Conservation (phyloP, 345 rosid genomes). For the Lumnitzera littorea region DNA sequence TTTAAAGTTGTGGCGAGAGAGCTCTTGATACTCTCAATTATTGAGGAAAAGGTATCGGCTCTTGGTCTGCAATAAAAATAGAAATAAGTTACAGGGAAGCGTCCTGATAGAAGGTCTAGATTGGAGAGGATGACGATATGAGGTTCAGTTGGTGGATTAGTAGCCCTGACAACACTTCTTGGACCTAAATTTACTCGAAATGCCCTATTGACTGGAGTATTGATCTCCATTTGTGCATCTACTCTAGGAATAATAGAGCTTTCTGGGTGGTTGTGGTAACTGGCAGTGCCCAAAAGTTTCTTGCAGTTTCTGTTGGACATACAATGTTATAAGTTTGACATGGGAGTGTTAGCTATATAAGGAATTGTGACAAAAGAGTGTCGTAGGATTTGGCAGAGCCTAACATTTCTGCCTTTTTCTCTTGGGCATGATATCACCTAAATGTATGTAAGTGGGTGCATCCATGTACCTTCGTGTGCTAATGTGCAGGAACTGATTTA, state of each 20-base stretch:
- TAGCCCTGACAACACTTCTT: slow-evolving; percentile 43
- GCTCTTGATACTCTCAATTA: slow-evolving; percentile 29
- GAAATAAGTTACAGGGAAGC: slow-evolving; percentile 74
- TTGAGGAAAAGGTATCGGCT: slow-evolving; percentile 17
- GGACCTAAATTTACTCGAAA: slow-evolving; percentile 34
- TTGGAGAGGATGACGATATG: slow-evolving; percentile 48
- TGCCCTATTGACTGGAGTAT: slow-evolving; percentile 7
- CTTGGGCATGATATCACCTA: no score
- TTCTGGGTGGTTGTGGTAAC: neutral
- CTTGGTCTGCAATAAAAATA: slow-evolving; percentile 48
- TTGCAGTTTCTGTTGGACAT: no score
- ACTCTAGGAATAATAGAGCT: neutral
- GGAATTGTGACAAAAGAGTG: no score
- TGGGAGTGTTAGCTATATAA: no score
- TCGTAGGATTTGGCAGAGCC: no score
- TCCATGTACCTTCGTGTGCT: no score
- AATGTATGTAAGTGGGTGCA: no score
- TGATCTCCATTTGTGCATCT: slow-evolving; percentile 12
- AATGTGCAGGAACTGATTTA: no score
- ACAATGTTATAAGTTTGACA: no score
- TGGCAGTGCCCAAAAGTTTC: neutral
- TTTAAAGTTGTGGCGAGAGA: slow-evolving; percentile 50
- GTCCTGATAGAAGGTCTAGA: slow-evolving; percentile 85
- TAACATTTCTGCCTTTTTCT: no score
- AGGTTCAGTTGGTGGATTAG: slow-evolving; percentile 12